Evolutionary conservation across 228 moss, liverwort and hornwort genomes (phyloP).

Genomic region (Sphagnum magellanicum): DNA sequence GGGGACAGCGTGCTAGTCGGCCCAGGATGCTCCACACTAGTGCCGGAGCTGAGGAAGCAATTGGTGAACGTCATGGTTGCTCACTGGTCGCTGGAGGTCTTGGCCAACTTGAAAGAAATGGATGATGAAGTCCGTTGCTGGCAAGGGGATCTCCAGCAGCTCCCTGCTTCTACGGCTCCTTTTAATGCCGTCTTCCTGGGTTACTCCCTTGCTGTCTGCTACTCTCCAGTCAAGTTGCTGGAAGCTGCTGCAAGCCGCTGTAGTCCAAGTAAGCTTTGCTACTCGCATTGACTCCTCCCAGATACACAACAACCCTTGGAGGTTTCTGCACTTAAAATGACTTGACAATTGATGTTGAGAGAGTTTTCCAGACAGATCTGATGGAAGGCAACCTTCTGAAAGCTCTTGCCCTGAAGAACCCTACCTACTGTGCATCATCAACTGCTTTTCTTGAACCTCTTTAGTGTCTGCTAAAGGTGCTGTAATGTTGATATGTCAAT

Average conservation of each 20-base stretch:
- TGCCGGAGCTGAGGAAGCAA: conserved; percentile 40
- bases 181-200: conserved; percentile 70
- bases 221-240: conserved; percentile 41
- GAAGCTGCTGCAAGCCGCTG: conserved; percentile 35
- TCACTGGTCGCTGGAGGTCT: conserved; percentile 63
- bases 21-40: conserved; percentile 59
- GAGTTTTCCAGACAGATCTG: too few relatives aligned
- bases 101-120: conserved; percentile 55
- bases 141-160: conserved; percentile 60
- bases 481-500: too few relatives aligned
- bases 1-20: conserved; percentile 64
- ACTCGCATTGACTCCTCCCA: not conserved
- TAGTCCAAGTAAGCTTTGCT: conserved; percentile 31
- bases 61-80: conserved; percentile 41
- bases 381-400: too few relatives aligned
- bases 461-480: too few relatives aligned
- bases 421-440: too few relatives aligned
- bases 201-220: conserved; percentile 41
- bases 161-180: conserved; percentile 60
- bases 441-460: too few relatives aligned
- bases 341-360: too few relatives aligned
- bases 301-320: not conserved
- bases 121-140: conserved; percentile 70
- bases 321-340: not conserved
- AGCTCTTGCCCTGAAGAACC: too few relatives aligned